Evolutionary conservation across 1,284 basidiomycete genomes (phyloP).

Genomic region (Athelia psychrophila): DNA sequence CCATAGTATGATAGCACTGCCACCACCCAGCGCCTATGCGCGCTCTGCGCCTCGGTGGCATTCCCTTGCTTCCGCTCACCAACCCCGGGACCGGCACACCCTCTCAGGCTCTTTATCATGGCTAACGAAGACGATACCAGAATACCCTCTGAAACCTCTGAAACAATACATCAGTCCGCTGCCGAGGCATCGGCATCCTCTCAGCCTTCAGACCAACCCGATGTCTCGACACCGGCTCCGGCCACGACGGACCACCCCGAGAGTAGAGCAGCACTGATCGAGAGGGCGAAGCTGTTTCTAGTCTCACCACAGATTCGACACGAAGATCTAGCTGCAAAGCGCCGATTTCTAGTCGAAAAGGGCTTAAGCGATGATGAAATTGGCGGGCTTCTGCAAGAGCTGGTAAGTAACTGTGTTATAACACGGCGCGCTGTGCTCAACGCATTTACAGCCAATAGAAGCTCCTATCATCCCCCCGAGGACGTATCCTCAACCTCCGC

Average conservation of each 20-base stretch:
- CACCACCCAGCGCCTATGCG: too few relatives aligned
- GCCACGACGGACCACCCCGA: not conserved
- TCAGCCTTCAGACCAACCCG: too few relatives aligned
- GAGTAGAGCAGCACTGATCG: constrained; percentile 41
- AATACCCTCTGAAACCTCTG: too few relatives aligned
- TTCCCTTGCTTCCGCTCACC: too few relatives aligned
- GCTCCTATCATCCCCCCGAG: constrained; percentile 62
- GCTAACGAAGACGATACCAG: too few relatives aligned
- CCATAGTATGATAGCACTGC: too few relatives aligned
- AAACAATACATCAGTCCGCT: too few relatives aligned
- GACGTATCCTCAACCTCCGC: constrained; percentile 68
- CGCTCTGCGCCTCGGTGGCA: too few relatives aligned
- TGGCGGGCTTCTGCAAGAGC: constrained; percentile 51
- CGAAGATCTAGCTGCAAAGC: constrained; percentile 56
- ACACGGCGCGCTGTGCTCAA: constrained; percentile 7
- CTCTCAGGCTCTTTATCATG: too few relatives aligned
- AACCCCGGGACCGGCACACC: too few relatives aligned
- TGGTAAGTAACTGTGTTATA: constrained; percentile 33
- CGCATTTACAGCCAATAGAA: constrained; percentile 41
- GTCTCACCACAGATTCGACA: constrained; percentile 59
- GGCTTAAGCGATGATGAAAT: constrained; percentile 65
- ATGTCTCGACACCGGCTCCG: not conserved
- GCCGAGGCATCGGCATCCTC: too few relatives aligned
- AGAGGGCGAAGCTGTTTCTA: constrained; percentile 62
- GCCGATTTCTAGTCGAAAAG: constrained; percentile 68